Evolutionary conservation across 768 basidiomycete species (phyloP), one percentile per base, ranked within the genome.

Genomic region (Lactifluus echinatus): DNA sequence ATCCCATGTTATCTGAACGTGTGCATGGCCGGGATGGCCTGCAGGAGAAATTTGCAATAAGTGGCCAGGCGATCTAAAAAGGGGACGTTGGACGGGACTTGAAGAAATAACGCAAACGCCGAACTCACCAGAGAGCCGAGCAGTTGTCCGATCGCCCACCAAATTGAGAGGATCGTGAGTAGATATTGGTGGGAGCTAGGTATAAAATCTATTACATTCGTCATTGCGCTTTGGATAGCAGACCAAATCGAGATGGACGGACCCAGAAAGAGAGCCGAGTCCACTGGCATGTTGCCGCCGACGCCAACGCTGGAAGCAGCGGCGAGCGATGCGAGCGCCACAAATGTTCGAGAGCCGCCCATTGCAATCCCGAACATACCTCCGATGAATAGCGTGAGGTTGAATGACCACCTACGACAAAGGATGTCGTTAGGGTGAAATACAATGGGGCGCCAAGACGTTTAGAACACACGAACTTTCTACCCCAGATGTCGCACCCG

Each of bases 261-360:
- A 78, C 78, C 78, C 49, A 80, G 67, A 60, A 80, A 79, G 21
- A 80, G 74, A 6, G 77, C 74, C 14, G 76, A 74, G 61, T 75
- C 79, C 3, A 83, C 81, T 2, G 82, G 79, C 37, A 83, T 66
- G 63, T 83, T 83, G 8, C 83, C 80, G 29, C 81, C 80, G 0
- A 73, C 79, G 4, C 80, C 80, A 4, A 81, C 61, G 0, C 77
- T 73, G 11, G 76, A 69, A 7, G 75, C 59, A 8, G 79, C 76
- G 10, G 74, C 64, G 34, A 84, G 68, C 4, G 76, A 72, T 0
- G 79, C 77, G 43, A 82, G 70, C 8, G 76, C 69, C 23, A 76
- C 56, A 52, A 82, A 81, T 62, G 74, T 71, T 6, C 70, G 69
- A 0, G 80, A 70, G 7, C 72, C 75, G 7, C 75, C 80, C 5